These are phyloP conservation scores for Entophlyctis luteolus DNA, from an alignment of 192 early-diverging fungal genomes.

Conservation along the genomic window DNA sequence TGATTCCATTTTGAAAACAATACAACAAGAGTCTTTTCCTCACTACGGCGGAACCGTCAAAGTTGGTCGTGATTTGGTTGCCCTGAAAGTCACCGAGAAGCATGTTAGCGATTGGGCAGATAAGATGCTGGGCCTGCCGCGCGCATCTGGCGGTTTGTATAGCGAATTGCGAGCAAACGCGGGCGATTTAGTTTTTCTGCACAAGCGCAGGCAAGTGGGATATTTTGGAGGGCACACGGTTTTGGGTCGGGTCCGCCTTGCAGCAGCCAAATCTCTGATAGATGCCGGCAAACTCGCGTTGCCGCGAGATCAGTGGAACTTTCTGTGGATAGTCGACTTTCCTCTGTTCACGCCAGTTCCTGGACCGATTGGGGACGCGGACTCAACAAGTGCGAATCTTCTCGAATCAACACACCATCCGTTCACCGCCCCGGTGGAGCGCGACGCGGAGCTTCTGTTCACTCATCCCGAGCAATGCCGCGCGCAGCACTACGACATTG, in stretches of 20 bases:
- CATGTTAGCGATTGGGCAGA: slow-evolving; percentile 41
- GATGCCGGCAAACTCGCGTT: slow-evolving; percentile 1
- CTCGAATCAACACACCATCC: slow-evolving; percentile 80
- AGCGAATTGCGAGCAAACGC: slow-evolving; percentile 28
- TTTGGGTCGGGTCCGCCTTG: slow-evolving; percentile 45
- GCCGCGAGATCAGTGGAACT: slow-evolving; percentile 39
- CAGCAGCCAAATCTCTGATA: slow-evolving; percentile 25
- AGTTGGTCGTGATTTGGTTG: slow-evolving; percentile 28
- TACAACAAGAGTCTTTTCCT: slow-evolving; percentile 29
- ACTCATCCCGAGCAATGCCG: slow-evolving; percentile 52
- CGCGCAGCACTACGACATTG: slow-evolving; percentile 87
- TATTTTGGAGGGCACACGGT: slow-evolving; percentile 46
- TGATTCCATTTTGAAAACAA: neutral
- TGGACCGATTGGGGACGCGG: slow-evolving; percentile 30
- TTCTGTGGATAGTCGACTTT: slow-evolving; percentile 86
- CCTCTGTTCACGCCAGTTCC: slow-evolving; percentile 78
- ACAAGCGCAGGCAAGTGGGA: slow-evolving; percentile 40
- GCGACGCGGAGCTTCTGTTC: slow-evolving; percentile 64
- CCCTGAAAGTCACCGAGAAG: slow-evolving; percentile 49
- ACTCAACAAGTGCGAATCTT: slow-evolving; percentile 15
- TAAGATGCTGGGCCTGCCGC: neutral
- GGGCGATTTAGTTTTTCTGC: slow-evolving; percentile 58
- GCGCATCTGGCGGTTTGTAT: neutral
- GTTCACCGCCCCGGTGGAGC: slow-evolving; percentile 75
- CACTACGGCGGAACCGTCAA: slow-evolving; percentile 24